A percentile compares a stretch with the other conserved stretches of the same genome.
Evolutionary conservation across 208 protist genomes (phyloP).

Genomic region (Trichomonas tenax): DNA sequence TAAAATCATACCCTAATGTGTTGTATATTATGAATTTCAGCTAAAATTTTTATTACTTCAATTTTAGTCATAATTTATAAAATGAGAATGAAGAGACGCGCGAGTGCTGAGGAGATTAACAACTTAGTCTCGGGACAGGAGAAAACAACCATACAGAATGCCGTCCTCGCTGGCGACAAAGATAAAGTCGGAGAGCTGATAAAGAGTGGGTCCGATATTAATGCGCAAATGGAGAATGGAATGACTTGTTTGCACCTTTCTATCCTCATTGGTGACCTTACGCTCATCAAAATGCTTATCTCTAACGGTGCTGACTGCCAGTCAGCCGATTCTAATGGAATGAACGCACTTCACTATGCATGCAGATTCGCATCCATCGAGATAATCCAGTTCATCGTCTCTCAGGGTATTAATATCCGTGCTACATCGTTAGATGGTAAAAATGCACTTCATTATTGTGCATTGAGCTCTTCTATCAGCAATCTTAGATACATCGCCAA

Average conservation of each 20-base stretch:
- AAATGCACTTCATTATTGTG: neutral
- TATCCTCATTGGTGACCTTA: neutral
- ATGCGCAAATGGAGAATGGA: neutral
- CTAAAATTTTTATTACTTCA: too few relatives aligned
- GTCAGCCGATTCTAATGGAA: neutral
- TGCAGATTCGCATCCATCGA: neutral
- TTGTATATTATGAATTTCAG: too few relatives aligned
- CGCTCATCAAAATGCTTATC: neutral
- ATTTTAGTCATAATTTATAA: neutral
- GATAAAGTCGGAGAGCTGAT: neutral
- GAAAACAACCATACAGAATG: neutral
- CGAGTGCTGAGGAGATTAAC: neutral
- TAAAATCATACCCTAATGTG: too few relatives aligned
- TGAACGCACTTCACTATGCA: neutral
- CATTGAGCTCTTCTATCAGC: neutral
- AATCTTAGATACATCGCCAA: neutral
- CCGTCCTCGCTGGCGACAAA: neutral
- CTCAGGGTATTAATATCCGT: neutral
- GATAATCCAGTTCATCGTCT: neutral
- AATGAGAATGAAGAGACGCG: neutral
- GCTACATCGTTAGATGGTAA: neutral
- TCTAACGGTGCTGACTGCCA: neutral
- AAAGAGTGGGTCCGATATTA: neutral
- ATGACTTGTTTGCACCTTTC: neutral
- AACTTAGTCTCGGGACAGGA: neutral